Base-by-base conservation (phyloP, 345 rosid genomes). In the Alliaria petiolata region DNA sequence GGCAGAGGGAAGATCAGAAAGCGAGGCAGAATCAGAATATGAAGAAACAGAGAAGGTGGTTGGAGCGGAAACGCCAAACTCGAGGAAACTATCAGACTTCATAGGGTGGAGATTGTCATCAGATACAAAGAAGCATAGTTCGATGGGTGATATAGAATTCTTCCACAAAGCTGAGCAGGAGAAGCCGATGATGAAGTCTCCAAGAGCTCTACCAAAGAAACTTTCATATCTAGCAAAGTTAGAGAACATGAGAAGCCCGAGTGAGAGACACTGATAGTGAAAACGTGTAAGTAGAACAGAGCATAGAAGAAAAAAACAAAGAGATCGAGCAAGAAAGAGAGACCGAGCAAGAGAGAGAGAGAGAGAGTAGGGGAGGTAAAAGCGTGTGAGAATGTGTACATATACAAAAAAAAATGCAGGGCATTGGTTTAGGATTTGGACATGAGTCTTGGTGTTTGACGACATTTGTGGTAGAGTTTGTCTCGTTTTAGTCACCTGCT, bases 231-330 rank as follows among this genome's bases (percentile, higher is more conserved):
- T 91, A 9, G 87, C 90, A 72, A 87, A 74, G 83, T 84, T 87
- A 73, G 95, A 91, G 86, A 85, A 79, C 78, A 73, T 86, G 79
- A 80, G 83, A 78, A 89, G 85, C 56, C 91, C 97, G 0, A 83
- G 83, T 6, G 83, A 85, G 16, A 82, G 91, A 59, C 83, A 86
- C 53, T 86, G 74, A 80, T 39, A 47, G 38, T 69, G 51, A 26
- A 22, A 54, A 33, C 54, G 66, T 14, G 54, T 39, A 45, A 38
- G 62, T 60, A 50, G 72, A 74, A 26, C 16, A 65, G 40, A 52
- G 22, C 39, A 39, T 46, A 39, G 55, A 60, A 68, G 42, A 67
- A 3, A 8, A 35, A 38, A 14, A 3, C 19, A 39, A 39, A 13
- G 6, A 38, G 63, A 58, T 11, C 9, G 66, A n/a, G n/a, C 30